A percentile compares a stretch with the other conserved stretches of the same genome.
phyloP scores from a whole-genome alignment of 352 stramenopile genomes.

The Globisporangium orthogonon region DNA sequence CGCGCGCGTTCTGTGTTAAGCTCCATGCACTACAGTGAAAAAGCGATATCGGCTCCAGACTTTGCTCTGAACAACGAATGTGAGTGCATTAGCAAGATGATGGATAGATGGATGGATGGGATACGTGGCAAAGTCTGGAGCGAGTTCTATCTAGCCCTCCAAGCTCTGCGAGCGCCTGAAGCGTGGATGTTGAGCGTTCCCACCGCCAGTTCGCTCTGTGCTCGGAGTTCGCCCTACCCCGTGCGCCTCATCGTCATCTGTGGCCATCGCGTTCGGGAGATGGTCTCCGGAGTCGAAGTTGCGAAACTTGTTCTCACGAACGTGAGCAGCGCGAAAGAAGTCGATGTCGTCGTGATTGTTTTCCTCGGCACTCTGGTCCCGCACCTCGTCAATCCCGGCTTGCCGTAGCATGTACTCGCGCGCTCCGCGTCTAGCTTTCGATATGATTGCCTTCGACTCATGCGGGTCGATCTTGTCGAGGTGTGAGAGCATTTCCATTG shows the following conservation, averaged over 20 bases:
- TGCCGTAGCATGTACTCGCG: conserved; percentile 19
- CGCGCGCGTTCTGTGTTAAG: too few species aligned
- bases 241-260: background rate
- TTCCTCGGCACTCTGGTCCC: background rate
- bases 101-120: too few species aligned
- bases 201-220: background rate
- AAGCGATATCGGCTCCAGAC: too few species aligned
- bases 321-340: background rate
- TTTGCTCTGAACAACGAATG: too few species aligned
- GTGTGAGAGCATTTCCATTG: conserved; percentile 43
- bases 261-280: background rate
- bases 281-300: conserved; percentile 12
- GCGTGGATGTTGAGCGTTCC: background rate
- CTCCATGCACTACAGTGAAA: too few species aligned
- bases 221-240: background rate
- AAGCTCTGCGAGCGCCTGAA: background rate
- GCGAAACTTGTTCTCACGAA: conserved; percentile 8
- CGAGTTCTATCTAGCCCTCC: background rate
- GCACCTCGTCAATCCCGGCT: conserved; percentile 6
- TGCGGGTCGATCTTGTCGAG: conserved; percentile 34
- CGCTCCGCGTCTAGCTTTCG: conserved; percentile 26
- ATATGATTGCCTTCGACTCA: conserved; percentile 44
- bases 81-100: too few species aligned
- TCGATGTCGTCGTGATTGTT: background rate
- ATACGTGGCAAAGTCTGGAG: too few species aligned